Evolutionary conservation across 1,139 yeast genomes (phyloP).

Genomic region (Kodamaea fungicola): DNA sequence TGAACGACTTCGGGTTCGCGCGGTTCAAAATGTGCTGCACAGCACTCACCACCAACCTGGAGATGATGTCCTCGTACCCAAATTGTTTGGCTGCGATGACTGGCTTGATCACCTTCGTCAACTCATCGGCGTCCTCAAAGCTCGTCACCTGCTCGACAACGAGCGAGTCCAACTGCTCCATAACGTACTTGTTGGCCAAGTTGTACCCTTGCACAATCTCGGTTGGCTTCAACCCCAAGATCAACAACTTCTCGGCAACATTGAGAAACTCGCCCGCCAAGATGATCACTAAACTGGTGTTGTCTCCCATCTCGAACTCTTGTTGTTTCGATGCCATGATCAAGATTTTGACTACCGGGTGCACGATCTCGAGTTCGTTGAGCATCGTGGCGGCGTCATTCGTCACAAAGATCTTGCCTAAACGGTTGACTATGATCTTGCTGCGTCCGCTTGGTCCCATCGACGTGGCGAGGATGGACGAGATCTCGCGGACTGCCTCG

Average conservation of each 20-base stretch:
- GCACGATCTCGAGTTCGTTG: slow-evolving; percentile 89
- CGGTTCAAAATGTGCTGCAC: slow-evolving; percentile 74
- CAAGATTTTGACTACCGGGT: slow-evolving; percentile 93
- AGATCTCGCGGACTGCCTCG: slow-evolving; percentile 90
- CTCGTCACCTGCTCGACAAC: slow-evolving; percentile 63
- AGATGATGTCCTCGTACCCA: slow-evolving; percentile 77
- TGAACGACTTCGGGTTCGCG: slow-evolving; percentile 48
- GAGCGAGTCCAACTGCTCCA: slow-evolving; percentile 63
- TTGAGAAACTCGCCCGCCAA: slow-evolving; percentile 90
- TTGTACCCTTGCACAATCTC: slow-evolving; percentile 89
- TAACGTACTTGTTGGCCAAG: slow-evolving; percentile 73
- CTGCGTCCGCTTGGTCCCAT: slow-evolving; percentile 98
- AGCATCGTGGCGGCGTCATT: slow-evolving; percentile 97
- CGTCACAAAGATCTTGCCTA: slow-evolving; percentile 84
- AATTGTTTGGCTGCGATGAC: slow-evolving; percentile 93
- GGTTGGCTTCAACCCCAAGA: slow-evolving; percentile 84
- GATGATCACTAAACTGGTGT: slow-evolving; percentile 45
- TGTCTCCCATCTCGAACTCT: slow-evolving; percentile 71
- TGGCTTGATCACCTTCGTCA: slow-evolving; percentile 75
- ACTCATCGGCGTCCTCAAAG: slow-evolving; percentile 51
- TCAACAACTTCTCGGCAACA: slow-evolving; percentile 76
- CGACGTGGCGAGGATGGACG: slow-evolving; percentile 86
- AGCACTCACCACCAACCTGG: slow-evolving; percentile 83
- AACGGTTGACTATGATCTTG: slow-evolving; percentile 82
- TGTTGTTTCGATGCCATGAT: slow-evolving; percentile 98